Conservation (phyloP, 108 stramenopile species). For the Fistulifera pelliculosa region DNA sequence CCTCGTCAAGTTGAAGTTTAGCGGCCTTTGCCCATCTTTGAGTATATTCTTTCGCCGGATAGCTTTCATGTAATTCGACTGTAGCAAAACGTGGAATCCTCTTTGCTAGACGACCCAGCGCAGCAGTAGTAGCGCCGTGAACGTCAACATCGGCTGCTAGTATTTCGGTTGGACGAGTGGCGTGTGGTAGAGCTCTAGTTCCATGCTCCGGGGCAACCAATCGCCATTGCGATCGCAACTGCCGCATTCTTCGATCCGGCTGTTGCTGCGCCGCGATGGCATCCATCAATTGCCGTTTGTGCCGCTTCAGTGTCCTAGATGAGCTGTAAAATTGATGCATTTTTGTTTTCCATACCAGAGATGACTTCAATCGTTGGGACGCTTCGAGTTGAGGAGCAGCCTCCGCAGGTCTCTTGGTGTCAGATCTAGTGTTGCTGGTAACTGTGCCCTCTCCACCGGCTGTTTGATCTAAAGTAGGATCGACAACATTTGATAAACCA, state of each 20-base stretch:
- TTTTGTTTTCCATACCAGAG: constrained; percentile 47
- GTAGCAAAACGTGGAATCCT: constrained; percentile 77
- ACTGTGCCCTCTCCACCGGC: constrained; percentile 5
- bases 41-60: constrained; percentile 10
- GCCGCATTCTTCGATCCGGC: constrained; percentile 43
- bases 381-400: constrained; percentile 10
- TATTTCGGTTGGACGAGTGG: constrained; percentile 57
- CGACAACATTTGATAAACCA: constrained; percentile 62
- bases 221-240: constrained; percentile 62
- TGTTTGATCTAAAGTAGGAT: constrained; percentile 25
- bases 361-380: constrained; percentile 29
- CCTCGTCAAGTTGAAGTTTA: not conserved
- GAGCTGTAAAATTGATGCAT: constrained; percentile 49
- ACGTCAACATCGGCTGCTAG: constrained; percentile 77
- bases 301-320: constrained; percentile 33
- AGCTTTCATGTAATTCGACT: constrained; percentile 58
- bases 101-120: constrained; percentile 46
- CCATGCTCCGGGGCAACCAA: constrained; percentile 80
- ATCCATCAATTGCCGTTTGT: constrained; percentile 38
- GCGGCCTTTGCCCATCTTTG: constrained; percentile 3
- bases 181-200: constrained; percentile 51
- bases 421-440: constrained; percentile 8
- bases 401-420: not conserved
- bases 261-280: constrained; percentile 41
- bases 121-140: constrained; percentile 19